phyloP scores from a whole-genome alignment of 208 protist genomes.

The Trypanosomatidae sp. region DNA sequence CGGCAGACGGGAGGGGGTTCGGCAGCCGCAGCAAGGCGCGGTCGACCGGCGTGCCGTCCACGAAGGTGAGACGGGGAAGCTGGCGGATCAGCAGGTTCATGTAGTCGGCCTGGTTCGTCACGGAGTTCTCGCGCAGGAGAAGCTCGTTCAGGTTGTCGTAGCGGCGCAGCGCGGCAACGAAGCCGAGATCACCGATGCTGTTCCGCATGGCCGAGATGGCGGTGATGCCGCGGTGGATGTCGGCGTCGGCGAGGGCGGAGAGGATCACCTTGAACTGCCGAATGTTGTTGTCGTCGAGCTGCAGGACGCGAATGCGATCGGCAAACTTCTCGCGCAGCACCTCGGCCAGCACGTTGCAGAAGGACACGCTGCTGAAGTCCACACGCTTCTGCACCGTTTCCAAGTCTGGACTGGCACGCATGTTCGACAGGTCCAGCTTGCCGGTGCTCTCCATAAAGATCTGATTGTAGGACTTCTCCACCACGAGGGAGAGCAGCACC shows the following conservation, averaged over 20 bases:
- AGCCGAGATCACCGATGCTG: constrained; percentile 53
- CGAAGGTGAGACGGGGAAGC: constrained; percentile 54
- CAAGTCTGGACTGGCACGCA: constrained; percentile 55
- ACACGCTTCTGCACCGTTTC: constrained; percentile 58
- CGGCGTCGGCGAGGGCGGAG: constrained; percentile 54
- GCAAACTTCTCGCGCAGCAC: constrained; percentile 69
- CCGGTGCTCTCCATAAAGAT: constrained; percentile 54
- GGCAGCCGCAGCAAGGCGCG: constrained; percentile 56
- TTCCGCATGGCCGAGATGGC: constrained; percentile 76
- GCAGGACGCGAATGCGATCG: constrained; percentile 53
- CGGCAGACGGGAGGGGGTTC: constrained; percentile 62
- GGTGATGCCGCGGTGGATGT: constrained; percentile 65
- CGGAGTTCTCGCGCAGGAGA: constrained; percentile 61
- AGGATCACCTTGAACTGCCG: constrained; percentile 57
- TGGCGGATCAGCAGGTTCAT: constrained; percentile 34
- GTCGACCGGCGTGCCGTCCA: constrained; percentile 59
- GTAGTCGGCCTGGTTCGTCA: constrained; percentile 43
- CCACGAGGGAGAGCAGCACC: constrained; percentile 68
- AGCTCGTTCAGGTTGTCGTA: constrained; percentile 71
- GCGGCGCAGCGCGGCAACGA: constrained; percentile 56
- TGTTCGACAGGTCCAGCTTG: constrained; percentile 63
- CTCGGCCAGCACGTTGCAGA: constrained; percentile 70
- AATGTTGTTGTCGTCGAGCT: constrained; percentile 76
- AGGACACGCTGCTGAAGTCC: constrained; percentile 82
- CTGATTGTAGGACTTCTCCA: constrained; percentile 57